Percentiles rank a stretch among this genome's conserved stretches.
These are phyloP conservation scores for Sugiyamaella novakii DNA, from an alignment of 1,139 yeast species.

Conservation along the genomic window DNA sequence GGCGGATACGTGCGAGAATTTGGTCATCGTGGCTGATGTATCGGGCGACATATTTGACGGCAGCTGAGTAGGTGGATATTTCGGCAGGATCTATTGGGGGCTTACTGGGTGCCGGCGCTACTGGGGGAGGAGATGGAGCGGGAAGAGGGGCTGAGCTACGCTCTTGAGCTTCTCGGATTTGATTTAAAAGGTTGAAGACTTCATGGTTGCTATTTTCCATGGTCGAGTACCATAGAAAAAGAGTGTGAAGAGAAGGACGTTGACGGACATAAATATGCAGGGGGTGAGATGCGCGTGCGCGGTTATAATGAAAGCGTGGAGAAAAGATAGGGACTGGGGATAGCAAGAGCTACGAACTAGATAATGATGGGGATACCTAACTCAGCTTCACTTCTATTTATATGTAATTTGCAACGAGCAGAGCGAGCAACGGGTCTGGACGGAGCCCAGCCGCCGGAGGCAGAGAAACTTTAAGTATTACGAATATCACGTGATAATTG, in stretches of 20 bases:
- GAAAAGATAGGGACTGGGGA: too few relatives aligned
- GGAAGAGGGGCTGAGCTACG: conserved; percentile 13
- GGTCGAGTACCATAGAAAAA: too few relatives aligned
- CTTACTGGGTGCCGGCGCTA: neutral
- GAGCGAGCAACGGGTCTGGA: too few relatives aligned
- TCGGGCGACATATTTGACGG: conserved; percentile 32
- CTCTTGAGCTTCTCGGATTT: conserved; percentile 27
- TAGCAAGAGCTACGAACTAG: too few relatives aligned
- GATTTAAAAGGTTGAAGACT: conserved; percentile 25
- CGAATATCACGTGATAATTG: too few relatives aligned
- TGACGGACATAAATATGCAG: neutral
- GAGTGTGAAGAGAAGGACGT: neutral
- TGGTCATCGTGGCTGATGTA: conserved; percentile 28
- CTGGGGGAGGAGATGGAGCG: neutral
- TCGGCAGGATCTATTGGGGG: conserved; percentile 27
- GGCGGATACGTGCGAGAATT: conserved; percentile 27
- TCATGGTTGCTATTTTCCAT: conserved; percentile 11
- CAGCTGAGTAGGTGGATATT: conserved; percentile 32
- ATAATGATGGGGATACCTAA: too few relatives aligned
- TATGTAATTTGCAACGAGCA: too few relatives aligned
- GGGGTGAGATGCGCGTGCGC: too few relatives aligned
- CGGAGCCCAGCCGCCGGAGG: too few relatives aligned
- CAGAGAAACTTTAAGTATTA: too few relatives aligned
- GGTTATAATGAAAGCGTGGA: too few relatives aligned
- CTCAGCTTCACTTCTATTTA: too few relatives aligned